A percentile compares a stretch with the other conserved stretches of the same genome.
Conservation (phyloP, 163 green algal genomes). For the Scenedesmus sp. region DNA sequence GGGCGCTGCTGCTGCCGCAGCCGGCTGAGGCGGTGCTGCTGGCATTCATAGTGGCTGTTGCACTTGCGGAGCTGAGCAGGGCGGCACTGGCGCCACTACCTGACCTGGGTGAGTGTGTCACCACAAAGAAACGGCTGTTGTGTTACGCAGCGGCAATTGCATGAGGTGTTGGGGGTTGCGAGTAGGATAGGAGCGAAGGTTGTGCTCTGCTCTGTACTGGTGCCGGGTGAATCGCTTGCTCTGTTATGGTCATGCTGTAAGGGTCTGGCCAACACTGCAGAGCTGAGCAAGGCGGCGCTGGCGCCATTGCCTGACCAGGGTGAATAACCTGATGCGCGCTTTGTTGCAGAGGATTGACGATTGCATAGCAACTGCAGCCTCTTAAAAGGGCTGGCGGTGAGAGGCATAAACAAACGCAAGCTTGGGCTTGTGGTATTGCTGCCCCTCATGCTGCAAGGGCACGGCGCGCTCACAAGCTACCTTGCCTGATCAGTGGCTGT, state of each 20-base stretch:
- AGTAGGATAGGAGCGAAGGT: not conserved
- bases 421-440: too few relatives aligned
- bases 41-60: conserved; percentile 62
- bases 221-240: too few relatives aligned
- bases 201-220: too few relatives aligned
- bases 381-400: too few relatives aligned
- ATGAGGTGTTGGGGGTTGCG: not conserved
- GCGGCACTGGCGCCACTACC: conserved; percentile 54
- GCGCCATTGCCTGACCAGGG: conserved; percentile 54
- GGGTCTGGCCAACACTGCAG: not conserved
- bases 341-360: too few relatives aligned
- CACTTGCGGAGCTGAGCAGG: conserved; percentile 58
- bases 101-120: conserved; percentile 27
- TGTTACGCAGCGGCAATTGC: not conserved
- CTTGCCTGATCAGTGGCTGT: too few relatives aligned
- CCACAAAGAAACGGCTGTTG: not conserved
- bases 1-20: conserved; percentile 19
- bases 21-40: conserved; percentile 56
- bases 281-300: conserved; percentile 55
- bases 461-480: too few relatives aligned
- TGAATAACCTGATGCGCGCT: not conserved
- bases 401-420: too few relatives aligned
- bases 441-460: too few relatives aligned
- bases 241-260: too few relatives aligned
- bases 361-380: too few relatives aligned